These are phyloP conservation scores for Fusarium hainanense DNA, from an alignment of 2,329 filamentous ascomycete species.

Conservation along the genomic window DNA sequence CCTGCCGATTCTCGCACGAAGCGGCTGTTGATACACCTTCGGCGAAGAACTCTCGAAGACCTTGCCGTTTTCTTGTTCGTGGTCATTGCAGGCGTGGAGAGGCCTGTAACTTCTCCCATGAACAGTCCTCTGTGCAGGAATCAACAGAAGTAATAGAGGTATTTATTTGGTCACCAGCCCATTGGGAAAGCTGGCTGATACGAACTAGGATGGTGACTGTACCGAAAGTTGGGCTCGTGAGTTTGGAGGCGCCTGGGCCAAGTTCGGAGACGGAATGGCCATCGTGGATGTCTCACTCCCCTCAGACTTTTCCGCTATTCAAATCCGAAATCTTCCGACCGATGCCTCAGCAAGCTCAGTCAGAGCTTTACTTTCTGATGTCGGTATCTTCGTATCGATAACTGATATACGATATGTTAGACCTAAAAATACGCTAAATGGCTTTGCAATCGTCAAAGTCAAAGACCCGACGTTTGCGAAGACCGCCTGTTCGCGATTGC, in stretches of 20 bases:
- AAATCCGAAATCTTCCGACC: slow-evolving; percentile 46
- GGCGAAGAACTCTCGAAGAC: background rate
- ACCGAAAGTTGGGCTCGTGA: slow-evolving; percentile 13
- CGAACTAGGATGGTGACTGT: background rate
- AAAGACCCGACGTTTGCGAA: slow-evolving; percentile 22
- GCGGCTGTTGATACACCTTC: background rate
- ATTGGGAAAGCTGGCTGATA: background rate
- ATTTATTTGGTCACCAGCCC: background rate
- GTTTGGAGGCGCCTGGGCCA: slow-evolving; percentile 44
- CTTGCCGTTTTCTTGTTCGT: background rate
- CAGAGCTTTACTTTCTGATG: slow-evolving; percentile 25
- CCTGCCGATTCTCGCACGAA: background rate
- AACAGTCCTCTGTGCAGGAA: background rate
- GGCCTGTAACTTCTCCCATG: background rate
- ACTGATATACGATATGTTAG: background rate
- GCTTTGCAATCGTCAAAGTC: slow-evolving; percentile 8
- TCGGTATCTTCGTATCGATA: background rate
- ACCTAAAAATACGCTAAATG: background rate
- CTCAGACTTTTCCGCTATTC: slow-evolving; percentile 53
- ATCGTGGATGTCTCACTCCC: slow-evolving; percentile 46
- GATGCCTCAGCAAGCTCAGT: slow-evolving; percentile 36
- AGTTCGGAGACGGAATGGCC: slow-evolving; percentile 49
- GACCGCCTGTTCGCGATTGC: background rate
- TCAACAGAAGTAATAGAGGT: background rate
- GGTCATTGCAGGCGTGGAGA: background rate